phyloP scores from a whole-genome alignment of 1,139 yeast genomes.

The Magnusiomyces paraingens region DNA sequence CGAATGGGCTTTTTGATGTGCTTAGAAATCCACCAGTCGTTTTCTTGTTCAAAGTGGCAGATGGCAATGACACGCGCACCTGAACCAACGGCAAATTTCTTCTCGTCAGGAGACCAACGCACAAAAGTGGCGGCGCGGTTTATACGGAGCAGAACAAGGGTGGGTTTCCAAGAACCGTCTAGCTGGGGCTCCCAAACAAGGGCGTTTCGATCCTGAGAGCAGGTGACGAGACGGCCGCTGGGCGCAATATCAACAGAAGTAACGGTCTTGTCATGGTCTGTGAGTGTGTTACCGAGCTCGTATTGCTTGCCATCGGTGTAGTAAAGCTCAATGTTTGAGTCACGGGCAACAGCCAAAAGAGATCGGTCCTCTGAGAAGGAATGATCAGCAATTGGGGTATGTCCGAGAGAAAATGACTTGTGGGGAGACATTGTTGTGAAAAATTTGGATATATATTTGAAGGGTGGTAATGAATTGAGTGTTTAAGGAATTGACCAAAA shows the following conservation, averaged over 20 bases:
- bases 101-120: constrained; percentile 89
- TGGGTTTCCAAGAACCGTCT: constrained; percentile 68
- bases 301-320: constrained; percentile 41
- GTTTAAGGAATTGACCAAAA: neutral
- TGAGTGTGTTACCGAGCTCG: constrained; percentile 52
- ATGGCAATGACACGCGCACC: constrained; percentile 92
- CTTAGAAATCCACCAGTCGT: constrained; percentile 99
- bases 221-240: constrained; percentile 88
- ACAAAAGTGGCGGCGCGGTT: constrained; percentile 92
- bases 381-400: constrained; percentile 85
- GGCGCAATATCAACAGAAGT: constrained; percentile 90
- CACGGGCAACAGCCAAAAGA: constrained; percentile 76
- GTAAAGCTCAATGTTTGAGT: constrained; percentile 68
- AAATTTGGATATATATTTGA: neutral
- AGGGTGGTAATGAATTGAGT: neutral
- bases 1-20: constrained; percentile 89
- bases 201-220: constrained; percentile 97
- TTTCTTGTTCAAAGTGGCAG: constrained; percentile 91
- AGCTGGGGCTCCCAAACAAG: constrained; percentile 82
- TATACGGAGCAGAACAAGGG: constrained; percentile 85
- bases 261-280: constrained; percentile 89
- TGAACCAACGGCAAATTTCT: constrained; percentile 94
- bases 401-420: constrained; percentile 59
- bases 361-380: constrained; percentile 68
- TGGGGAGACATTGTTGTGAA: constrained; percentile 20